phyloP scores from a whole-genome alignment of 148 eudicot genomes.

The Persicaria maculosa region DNA sequence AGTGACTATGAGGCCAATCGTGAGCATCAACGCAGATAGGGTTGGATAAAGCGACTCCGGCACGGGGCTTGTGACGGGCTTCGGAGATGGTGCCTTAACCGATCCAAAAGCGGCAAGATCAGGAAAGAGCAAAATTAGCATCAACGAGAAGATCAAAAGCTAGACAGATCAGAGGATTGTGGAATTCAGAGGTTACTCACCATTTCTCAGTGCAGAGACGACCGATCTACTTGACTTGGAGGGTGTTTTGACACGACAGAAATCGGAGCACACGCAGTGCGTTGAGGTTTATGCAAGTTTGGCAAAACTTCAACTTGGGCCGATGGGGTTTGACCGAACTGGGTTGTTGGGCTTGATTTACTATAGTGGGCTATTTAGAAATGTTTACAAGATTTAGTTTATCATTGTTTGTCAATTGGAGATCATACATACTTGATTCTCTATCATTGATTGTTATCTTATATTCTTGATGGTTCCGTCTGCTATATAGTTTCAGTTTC shows the following conservation, averaged over 20 bases:
- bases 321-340: not conserved
- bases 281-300: not conserved
- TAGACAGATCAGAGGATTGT: not conserved
- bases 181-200: not conserved
- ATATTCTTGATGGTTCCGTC: too few relatives aligned
- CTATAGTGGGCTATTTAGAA: not conserved
- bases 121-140: not conserved
- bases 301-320: not conserved
- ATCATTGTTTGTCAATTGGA: too few relatives aligned
- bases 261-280: not conserved
- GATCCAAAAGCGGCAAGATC: not conserved
- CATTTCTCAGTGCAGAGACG: slow-evolving; percentile 1
- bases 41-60: slow-evolving; percentile 67
- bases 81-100: slow-evolving; percentile 44
- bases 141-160: slow-evolving; percentile 3
- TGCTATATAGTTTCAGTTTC: too few relatives aligned
- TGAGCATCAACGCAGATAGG: slow-evolving; percentile 66
- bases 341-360: not conserved
- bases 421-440: too few relatives aligned
- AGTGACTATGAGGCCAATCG: slow-evolving; percentile 61
- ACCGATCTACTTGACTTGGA: slow-evolving; percentile 5
- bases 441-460: too few relatives aligned
- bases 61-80: slow-evolving; percentile 72
- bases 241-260: not conserved
- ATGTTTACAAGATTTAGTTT: not conserved